Percentiles rank a stretch among this genome's conserved stretches.
Evolutionary conservation across 257 asterid genomes (phyloP).

Genomic region (Solanum phureja): DNA sequence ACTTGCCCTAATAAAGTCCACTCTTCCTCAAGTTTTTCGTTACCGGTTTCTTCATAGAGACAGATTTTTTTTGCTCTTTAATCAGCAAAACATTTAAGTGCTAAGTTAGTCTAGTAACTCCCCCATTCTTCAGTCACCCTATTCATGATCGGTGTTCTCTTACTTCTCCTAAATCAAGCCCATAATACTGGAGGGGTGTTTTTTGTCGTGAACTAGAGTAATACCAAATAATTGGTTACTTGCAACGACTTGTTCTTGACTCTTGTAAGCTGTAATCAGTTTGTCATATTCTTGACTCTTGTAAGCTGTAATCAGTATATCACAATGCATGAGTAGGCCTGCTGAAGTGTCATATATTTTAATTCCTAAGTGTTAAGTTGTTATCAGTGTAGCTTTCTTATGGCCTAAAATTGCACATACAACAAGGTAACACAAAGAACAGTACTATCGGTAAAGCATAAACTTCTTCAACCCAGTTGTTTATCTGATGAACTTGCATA

Average conservation of each 20-base stretch:
- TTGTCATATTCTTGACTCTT: background rate
- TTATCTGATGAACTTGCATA: background rate
- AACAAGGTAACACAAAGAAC: background rate
- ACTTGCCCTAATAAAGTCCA: background rate
- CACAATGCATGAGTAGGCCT: background rate
- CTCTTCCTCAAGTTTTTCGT: background rate
- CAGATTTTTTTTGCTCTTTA: background rate
- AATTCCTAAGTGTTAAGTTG: background rate
- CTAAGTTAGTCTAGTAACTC: background rate
- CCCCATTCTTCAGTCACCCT: background rate
- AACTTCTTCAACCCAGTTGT: background rate
- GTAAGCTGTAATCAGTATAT: background rate
- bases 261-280: background rate
- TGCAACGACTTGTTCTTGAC: background rate
- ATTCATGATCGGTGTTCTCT: background rate
- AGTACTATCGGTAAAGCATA: background rate
- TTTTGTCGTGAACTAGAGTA: background rate
- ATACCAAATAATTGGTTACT: background rate
- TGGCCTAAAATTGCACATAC: background rate
- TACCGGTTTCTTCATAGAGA: background rate
- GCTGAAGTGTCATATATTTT: background rate
- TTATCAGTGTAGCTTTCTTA: background rate
- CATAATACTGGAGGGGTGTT: background rate
- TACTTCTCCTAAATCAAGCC: background rate
- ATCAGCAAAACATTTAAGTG: background rate